phyloP scores from a whole-genome alignment of 192 early-diverging fungal species.

The Umbelopsis ramanniana region DNA sequence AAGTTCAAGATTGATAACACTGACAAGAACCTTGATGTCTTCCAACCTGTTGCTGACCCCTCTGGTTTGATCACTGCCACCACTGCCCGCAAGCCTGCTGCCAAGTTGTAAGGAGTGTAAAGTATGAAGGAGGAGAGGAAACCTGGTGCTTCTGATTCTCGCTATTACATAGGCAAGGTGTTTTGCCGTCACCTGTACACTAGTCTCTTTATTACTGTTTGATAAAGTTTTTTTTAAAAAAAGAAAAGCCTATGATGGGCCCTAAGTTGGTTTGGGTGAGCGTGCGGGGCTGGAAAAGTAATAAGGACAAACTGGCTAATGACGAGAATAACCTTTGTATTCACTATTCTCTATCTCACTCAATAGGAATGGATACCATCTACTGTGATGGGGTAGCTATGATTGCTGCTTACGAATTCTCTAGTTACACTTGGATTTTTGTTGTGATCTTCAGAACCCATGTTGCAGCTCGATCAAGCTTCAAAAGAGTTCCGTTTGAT shows the following conservation, averaged over 20 bases:
- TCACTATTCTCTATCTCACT: too few species aligned
- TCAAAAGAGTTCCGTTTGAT: too few species aligned
- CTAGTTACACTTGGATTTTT: not conserved
- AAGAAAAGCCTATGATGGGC: not conserved
- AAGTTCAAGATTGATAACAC: conserved; percentile 72
- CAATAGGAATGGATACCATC: too few species aligned
- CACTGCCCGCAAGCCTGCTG: conserved; percentile 53
- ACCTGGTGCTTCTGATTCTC: conserved; percentile 13
- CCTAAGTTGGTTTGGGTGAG: too few species aligned
- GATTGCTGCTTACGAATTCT: not conserved
- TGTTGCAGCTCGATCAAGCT: too few species aligned
- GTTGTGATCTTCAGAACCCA: too few species aligned
- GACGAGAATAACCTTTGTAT: too few species aligned
- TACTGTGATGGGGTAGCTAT: too few species aligned
- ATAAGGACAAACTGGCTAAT: too few species aligned
- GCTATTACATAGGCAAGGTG: conserved; percentile 5
- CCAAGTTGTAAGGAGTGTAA: conserved; percentile 39
- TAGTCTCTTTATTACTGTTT: conserved; percentile 11
- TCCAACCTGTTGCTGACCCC: conserved; percentile 74
- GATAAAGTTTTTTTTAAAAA: too few species aligned
- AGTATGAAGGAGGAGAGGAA: not conserved
- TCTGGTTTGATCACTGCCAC: conserved; percentile 77
- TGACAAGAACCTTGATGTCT: conserved; percentile 68
- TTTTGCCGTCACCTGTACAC: not conserved
- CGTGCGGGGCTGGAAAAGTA: too few species aligned